Evolutionary conservation across 2,329 filamentous ascomycete genomes (phyloP).

Genomic region (Beauveria rudraprayagi): DNA sequence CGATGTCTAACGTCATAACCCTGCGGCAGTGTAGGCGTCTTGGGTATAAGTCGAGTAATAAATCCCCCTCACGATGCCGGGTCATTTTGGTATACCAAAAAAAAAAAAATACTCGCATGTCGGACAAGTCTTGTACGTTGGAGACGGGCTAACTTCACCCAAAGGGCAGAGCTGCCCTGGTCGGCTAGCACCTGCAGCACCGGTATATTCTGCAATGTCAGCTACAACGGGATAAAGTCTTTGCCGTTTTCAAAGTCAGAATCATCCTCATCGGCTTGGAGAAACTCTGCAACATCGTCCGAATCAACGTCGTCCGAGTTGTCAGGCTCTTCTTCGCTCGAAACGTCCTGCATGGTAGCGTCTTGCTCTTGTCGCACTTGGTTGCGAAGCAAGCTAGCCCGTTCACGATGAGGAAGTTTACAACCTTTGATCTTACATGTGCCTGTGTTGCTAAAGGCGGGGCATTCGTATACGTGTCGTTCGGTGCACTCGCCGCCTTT

Average conservation of each 20-base stretch:
- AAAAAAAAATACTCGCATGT: neutral
- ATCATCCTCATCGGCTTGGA: constrained; percentile 46
- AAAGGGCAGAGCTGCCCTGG: neutral
- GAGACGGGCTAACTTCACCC: neutral
- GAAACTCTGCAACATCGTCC: constrained; percentile 61
- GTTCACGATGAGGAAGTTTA: constrained; percentile 78
- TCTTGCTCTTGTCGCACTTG: constrained; percentile 48
- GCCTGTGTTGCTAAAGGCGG: constrained; percentile 88
- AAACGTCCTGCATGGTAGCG: constrained; percentile 58
- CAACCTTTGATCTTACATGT: constrained; percentile 74
- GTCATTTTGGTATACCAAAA: neutral
- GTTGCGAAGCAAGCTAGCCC: constrained; percentile 71
- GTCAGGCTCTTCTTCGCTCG: constrained; percentile 67
- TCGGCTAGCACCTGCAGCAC: neutral
- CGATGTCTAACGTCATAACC: neutral
- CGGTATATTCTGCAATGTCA: constrained; percentile 8
- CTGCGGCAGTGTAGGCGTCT: neutral
- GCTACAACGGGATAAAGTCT: constrained; percentile 47
- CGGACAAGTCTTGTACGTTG: neutral
- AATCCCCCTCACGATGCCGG: neutral
- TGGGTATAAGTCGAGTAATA: neutral
- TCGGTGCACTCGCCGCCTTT: constrained; percentile 70
- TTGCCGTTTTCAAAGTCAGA: constrained; percentile 48
- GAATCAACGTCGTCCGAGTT: constrained; percentile 75
- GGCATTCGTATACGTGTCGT: constrained; percentile 87